Base-by-base conservation (phyloP, 1,284 basidiomycete genomes). In the Fomitopsis betulina region DNA sequence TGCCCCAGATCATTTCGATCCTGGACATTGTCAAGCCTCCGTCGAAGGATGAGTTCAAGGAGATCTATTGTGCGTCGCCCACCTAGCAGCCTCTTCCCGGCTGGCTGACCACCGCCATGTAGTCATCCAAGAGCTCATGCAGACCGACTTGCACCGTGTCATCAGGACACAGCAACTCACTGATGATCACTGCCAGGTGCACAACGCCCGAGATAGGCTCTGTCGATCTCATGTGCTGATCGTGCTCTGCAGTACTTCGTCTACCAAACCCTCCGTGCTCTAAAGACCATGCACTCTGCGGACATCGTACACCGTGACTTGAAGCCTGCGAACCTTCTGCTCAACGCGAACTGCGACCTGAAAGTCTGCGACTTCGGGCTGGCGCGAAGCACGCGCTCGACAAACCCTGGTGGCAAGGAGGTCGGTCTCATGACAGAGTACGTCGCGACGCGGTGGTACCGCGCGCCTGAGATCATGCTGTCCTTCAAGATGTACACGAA, bases 101-200 rank as follows among this genome's bases (percentile, higher is more conserved):
- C 17, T 49, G 49, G 13, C 64, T 59, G 42, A 53, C 53, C 32
- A 23, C 6, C 17, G 19, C 21, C 25, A 33, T 53, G 19, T 58
- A 88, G 85, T 96, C 62, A 89, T 96, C 62, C 91, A 94, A 71
- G 93, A 95, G 72, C 78, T 95, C 53, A 94, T 95, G 86, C 93
- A 96, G 71, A 94, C 91, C 1, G 92, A 95, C 70, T 77, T 96
- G 68, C 93, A 96, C 72, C 86, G 93, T 19, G 93, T 96, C 59
- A 94, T 96, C 68, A 83, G 93, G 49, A 94, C 91, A 2, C 93
- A 95, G 69, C 85, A 91, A 61, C 79, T 96, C 52, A 89, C 87
- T 32, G 93, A 96, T 69, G 94, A 97, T 73, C 94, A 95, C 68
- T 93, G 87, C 70, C 93, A 94, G 77, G 84, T 84, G 66, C 60